These are phyloP conservation scores for Chaetomiaceae sp. DNA, from an alignment of 2,329 filamentous ascomycete species.

Conservation along the genomic window DNA sequence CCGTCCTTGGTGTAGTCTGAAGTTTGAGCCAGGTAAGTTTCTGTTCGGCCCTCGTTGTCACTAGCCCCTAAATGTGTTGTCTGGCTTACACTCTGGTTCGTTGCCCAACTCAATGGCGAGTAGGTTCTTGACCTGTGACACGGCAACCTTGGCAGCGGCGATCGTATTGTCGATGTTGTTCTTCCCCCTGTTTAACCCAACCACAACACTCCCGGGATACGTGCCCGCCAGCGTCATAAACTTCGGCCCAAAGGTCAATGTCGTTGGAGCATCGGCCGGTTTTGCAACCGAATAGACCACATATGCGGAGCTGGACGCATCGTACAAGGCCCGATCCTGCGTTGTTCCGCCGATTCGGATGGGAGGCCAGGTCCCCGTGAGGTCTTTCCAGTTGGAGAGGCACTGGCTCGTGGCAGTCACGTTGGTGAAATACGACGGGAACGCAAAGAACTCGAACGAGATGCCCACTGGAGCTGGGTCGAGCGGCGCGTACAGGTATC, in stretches of 20 bases:
- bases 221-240: slow-evolving; percentile 46
- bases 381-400: slow-evolving; percentile 44
- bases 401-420: slow-evolving; percentile 47
- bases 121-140: slow-evolving; percentile 42
- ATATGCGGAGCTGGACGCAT: slow-evolving; percentile 39
- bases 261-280: slow-evolving; percentile 43
- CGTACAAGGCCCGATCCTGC: slow-evolving; percentile 50
- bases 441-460: slow-evolving; percentile 52
- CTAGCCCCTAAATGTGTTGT: not conserved
- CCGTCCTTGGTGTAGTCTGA: slow-evolving; percentile 34
- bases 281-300: slow-evolving; percentile 48
- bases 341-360: slow-evolving; percentile 56
- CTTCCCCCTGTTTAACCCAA: slow-evolving; percentile 51
- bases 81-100: slow-evolving; percentile 48
- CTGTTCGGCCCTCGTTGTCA: not conserved
- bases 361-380: slow-evolving; percentile 48
- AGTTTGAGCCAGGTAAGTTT: not conserved
- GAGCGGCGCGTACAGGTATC: slow-evolving; percentile 20
- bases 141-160: slow-evolving; percentile 43
- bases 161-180: slow-evolving; percentile 52
- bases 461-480: slow-evolving; percentile 24
- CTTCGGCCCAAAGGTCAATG: slow-evolving; percentile 47
- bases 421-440: slow-evolving; percentile 49
- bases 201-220: slow-evolving; percentile 46
- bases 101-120: slow-evolving; percentile 53